Conservation (phyloP, 2,329 filamentous ascomycete genomes). For the Plectosphaerella sp. region DNA sequence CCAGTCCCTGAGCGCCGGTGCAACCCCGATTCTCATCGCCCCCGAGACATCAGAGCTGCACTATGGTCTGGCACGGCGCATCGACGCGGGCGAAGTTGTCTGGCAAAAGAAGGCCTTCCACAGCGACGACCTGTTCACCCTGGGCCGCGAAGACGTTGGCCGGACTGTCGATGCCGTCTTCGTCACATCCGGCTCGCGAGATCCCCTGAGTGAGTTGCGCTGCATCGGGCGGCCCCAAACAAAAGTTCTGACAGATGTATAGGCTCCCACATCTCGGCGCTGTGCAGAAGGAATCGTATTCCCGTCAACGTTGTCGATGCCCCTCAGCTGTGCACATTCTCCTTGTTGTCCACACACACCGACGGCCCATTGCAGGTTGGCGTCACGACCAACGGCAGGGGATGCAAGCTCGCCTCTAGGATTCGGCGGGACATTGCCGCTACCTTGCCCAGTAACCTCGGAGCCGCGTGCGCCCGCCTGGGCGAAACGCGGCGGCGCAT, state of each 20-base stretch:
- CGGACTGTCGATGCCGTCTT: conserved; percentile 87
- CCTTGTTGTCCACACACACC: conserved; percentile 79
- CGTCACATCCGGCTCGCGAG: conserved; percentile 59
- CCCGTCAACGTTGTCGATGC: conserved; percentile 91
- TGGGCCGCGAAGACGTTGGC: conserved; percentile 78
- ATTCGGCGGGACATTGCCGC: conserved; percentile 85
- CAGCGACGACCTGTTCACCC: conserved; percentile 64
- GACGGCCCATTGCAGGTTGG: conserved; percentile 93
- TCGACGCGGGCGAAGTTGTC: conserved; percentile 61
- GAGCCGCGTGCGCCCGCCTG: conserved; percentile 70
- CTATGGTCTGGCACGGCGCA: conserved; percentile 53
- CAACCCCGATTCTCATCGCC: conserved; percentile 73
- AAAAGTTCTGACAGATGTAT: conserved; percentile 3
- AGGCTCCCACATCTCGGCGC: conserved; percentile 64
- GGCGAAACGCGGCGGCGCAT: conserved; percentile 69
- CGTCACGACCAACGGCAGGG: conserved; percentile 90
- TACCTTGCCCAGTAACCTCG: conserved; percentile 70
- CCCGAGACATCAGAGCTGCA: conserved; percentile 58
- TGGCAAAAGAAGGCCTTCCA: conserved; percentile 65
- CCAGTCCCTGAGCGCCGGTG: conserved; percentile 77
- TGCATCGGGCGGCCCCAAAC: background rate
- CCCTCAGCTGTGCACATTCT: conserved; percentile 82
- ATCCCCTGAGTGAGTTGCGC: conserved; percentile 28
- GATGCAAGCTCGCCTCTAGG: conserved; percentile 87
- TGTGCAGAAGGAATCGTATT: conserved; percentile 77